These are phyloP conservation scores for Gossypium lobatum DNA, from an alignment of 441 rosid species.

Conservation along the genomic window DNA sequence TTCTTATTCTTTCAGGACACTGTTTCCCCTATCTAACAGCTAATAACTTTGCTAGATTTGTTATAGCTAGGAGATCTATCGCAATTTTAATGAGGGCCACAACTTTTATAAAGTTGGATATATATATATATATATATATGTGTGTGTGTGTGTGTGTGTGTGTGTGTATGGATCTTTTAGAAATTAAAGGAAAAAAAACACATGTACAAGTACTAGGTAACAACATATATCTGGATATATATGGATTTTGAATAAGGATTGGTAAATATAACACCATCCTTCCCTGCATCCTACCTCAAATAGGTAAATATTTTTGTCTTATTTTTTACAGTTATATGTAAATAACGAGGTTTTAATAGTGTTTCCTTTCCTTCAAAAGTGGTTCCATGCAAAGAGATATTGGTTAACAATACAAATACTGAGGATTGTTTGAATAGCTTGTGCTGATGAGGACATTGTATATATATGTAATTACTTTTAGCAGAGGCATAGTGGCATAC, in stretches of 20 bases:
- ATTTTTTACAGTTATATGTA: not conserved
- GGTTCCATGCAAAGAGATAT: not conserved
- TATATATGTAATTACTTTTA: not conserved
- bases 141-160: no score
- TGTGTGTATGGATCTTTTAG: not conserved
- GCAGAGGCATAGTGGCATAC: not conserved
- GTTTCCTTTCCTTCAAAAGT: not conserved
- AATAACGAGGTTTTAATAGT: not conserved
- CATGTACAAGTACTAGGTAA: not conserved
- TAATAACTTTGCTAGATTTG: not conserved
- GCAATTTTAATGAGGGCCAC: not conserved
- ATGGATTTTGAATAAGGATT: not conserved
- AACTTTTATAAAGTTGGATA: not conserved
- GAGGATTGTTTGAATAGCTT: not conserved
- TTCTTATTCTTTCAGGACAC: not conserved
- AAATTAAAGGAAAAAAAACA: not conserved
- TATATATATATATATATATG: not conserved
- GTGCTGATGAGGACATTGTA: not conserved
- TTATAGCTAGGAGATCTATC: not conserved
- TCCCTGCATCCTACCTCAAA: not conserved
- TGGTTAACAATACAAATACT: not conserved
- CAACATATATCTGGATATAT: no score
- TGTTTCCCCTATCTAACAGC: not conserved
- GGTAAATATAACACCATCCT: not conserved
- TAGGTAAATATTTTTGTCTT: not conserved